Base-by-base conservation (phyloP, 768 basidiomycete species). In the Brasilioporus rufonigricans region DNA sequence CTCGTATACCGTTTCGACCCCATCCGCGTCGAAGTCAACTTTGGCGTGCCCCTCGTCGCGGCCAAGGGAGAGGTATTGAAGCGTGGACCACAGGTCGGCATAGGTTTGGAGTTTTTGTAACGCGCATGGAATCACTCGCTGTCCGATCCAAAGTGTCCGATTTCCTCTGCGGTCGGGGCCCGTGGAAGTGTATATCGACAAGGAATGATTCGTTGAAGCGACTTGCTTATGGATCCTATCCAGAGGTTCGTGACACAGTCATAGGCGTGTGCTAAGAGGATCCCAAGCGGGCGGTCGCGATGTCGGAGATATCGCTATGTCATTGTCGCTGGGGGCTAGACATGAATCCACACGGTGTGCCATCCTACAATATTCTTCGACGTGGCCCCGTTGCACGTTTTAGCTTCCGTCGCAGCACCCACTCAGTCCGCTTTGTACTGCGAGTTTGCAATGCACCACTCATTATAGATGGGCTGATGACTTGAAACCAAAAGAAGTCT, bases 1-100 rank as follows among this genome's bases (percentile, higher is more conserved):
- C 72, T 97, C 16, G 80, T 95, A 31, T 95, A 93, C 65, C 78
- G 84, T 33, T 86, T 93, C 59, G 87, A 91, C 56, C 87, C 91
- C 5, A 77, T 92, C 19, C 79, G 94, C n/a, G 77, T 93, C 26
- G 94, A 97, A 70, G 76, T 92, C 55, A 96, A 95, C 69, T 81
- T 96, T 58, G 91, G 93, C 8, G 76, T 96, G 33, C 93, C 93
- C 6, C 75, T 97, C 4, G 79, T 86, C 3, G 81, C 83, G 2
- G 82, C 81, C 43, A 80, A 76, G 62, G 83, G 81, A 51, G 93
- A 91, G 69, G 83, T 83, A 10, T 62, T 71, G 52, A 77, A 82
- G 63, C 84, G 80, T 63, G 93, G 92, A 9, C 73, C 92, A 43
- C 90, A 90, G 69, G 81, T 91, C 26, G 92, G 92, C 4, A 80